Evolutionary conservation across 179 eudicot genomes (phyloP).

Genomic region (Vitellaria paradoxa): DNA sequence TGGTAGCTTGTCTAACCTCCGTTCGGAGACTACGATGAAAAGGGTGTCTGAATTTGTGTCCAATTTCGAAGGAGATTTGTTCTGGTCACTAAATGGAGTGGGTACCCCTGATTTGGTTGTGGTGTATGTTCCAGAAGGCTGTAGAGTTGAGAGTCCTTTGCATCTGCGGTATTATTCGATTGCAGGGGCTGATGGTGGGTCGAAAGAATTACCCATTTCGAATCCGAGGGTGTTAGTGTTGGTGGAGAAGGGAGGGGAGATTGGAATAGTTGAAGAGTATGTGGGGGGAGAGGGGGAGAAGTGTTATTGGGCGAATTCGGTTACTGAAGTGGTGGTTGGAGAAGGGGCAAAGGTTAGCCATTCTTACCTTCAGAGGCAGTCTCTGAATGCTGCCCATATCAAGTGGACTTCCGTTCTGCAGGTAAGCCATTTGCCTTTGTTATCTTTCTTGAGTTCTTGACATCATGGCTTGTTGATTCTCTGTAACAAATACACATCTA

Average conservation of each 20-base stretch:
- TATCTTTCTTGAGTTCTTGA: neutral
- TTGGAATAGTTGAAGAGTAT: slow-evolving; percentile 82
- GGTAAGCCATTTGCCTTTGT: slow-evolving; percentile 36
- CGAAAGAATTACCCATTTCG: slow-evolving; percentile 64
- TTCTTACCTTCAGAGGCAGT: slow-evolving; percentile 83
- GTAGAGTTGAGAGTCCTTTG: slow-evolving; percentile 62
- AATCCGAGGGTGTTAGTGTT: slow-evolving; percentile 86
- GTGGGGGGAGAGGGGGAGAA: slow-evolving; percentile 49
- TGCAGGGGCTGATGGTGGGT: slow-evolving; percentile 50
- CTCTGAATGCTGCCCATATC: slow-evolving; percentile 80
- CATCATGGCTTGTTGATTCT: neutral
- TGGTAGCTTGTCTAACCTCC: slow-evolving; percentile 52
- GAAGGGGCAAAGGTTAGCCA: slow-evolving; percentile 79
- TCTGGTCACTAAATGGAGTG: slow-evolving; percentile 89
- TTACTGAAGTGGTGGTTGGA: slow-evolving; percentile 64
- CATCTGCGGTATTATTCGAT: slow-evolving; percentile 58
- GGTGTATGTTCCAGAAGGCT: slow-evolving; percentile 83
- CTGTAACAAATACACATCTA: neutral
- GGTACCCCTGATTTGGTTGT: slow-evolving; percentile 78
- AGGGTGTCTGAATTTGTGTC: slow-evolving; percentile 59
- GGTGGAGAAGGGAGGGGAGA: slow-evolving; percentile 93
- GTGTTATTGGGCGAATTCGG: slow-evolving; percentile 92
- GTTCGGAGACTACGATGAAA: slow-evolving; percentile 42
- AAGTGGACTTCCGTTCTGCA: slow-evolving; percentile 93
- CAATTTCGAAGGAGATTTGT: slow-evolving; percentile 76